These are phyloP conservation scores for Maudiozyma humilis DNA, from an alignment of 1,139 yeast species.

Conservation along the genomic window DNA sequence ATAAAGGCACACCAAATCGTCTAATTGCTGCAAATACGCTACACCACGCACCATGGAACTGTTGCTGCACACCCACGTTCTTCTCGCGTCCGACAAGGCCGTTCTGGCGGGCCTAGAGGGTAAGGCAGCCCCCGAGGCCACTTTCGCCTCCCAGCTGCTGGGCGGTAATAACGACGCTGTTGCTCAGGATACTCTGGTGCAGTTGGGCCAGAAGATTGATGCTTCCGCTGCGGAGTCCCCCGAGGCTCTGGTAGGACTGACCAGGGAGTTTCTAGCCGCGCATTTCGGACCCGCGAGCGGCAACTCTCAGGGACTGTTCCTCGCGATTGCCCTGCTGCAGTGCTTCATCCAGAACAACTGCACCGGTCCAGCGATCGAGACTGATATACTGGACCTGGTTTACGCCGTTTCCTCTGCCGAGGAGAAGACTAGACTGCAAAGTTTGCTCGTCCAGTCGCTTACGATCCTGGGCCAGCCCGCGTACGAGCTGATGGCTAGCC, in stretches of 20 bases:
- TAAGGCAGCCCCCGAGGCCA: constrained; percentile 1
- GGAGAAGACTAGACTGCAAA: constrained; percentile 5
- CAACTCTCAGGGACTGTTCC: constrained; percentile 16
- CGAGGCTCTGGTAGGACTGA: constrained; percentile 2
- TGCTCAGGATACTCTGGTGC: constrained; percentile 11
- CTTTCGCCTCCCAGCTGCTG: constrained; percentile 15
- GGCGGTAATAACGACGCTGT: constrained; percentile 22
- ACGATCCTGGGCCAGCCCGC: constrained; percentile 55
- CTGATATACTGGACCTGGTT: constrained; percentile 30
- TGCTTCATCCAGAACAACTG: constrained; percentile 66
- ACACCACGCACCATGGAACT: constrained; percentile 14
- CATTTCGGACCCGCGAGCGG: constrained; percentile 1
- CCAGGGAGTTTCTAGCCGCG: constrained; percentile 1
- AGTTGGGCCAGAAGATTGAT: constrained; percentile 1
- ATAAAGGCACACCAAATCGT: too few species aligned
- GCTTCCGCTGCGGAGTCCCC: not conserved
- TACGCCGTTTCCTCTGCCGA: constrained; percentile 9
- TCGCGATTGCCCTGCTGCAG: constrained; percentile 56
- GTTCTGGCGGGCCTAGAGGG: constrained; percentile 12
- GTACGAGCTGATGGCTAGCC: constrained; percentile 50
- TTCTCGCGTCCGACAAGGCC: constrained; percentile 16
- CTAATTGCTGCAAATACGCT: too few species aligned
- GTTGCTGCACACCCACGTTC: constrained; percentile 19
- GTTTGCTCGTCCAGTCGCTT: constrained; percentile 33
- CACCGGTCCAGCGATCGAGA: constrained; percentile 67